A percentile compares a stretch with the other conserved stretches of the same genome.
Conservation (phyloP, 345 rosid genomes). For the Kernera saxatilis region DNA sequence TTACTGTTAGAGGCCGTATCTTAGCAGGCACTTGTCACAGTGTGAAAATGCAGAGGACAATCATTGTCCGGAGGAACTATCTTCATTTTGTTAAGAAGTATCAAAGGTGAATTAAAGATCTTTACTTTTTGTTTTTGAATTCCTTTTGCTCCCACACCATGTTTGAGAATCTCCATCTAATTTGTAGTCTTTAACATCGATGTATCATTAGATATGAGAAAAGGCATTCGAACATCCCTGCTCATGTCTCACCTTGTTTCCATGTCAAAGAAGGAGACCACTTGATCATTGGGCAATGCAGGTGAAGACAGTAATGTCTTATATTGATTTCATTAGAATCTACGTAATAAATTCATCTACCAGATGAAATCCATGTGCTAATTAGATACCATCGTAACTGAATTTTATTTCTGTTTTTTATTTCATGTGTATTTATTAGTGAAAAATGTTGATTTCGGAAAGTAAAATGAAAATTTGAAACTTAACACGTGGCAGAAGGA, state of each 20-base stretch:
- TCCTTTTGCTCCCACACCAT: too few species aligned
- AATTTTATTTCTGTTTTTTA: too few species aligned
- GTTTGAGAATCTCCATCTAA: background rate
- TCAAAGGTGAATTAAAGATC: constrained; percentile 34
- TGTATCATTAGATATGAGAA: constrained; percentile 46
- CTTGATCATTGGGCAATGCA: constrained; percentile 78
- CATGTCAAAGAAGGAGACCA: constrained; percentile 86
- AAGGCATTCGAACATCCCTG: constrained; percentile 74
- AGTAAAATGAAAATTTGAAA: too few species aligned
- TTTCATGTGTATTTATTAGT: too few species aligned
- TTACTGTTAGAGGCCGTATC: constrained; percentile 76
- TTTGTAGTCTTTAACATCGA: background rate
- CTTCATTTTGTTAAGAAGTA: constrained; percentile 80
- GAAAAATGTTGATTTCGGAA: too few species aligned
- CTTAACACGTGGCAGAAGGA: too few species aligned
- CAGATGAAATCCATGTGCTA: background rate
- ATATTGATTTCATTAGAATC: background rate
- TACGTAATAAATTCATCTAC: background rate
- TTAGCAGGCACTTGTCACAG: constrained; percentile 75
- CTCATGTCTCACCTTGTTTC: constrained; percentile 72
- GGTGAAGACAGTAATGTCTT: constrained; percentile 29
- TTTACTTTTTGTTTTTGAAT: background rate
- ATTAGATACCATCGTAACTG: background rate
- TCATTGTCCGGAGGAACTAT: constrained; percentile 69
- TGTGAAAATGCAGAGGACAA: constrained; percentile 75